Conservation (phyloP, 2,329 filamentous ascomycete species). For the Colletotrichum sp. region DNA sequence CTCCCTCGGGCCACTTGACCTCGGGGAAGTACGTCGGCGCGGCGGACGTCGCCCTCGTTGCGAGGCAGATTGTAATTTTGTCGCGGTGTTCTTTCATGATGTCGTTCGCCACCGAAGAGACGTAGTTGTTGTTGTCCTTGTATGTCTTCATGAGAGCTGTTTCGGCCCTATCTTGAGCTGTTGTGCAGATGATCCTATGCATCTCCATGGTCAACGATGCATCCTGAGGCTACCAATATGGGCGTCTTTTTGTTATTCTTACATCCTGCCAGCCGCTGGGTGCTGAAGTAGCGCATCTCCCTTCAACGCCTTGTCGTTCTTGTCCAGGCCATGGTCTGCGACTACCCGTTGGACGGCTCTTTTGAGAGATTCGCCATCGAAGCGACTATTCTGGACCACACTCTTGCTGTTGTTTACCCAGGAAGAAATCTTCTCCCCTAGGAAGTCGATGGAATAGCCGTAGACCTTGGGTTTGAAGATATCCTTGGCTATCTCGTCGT, state of each 20-base stretch:
- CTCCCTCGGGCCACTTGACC: not conserved
- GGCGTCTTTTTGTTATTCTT: not conserved
- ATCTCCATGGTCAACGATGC: not conserved
- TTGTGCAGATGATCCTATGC: not conserved
- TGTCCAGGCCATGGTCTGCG: not conserved
- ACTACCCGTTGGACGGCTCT: not conserved
- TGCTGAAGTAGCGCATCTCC: not conserved
- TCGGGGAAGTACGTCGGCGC: not conserved
- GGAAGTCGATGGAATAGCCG: not conserved
- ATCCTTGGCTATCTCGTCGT: not conserved
- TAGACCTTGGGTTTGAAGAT: not conserved
- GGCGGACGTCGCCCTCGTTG: not conserved
- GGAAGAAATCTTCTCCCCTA: not conserved
- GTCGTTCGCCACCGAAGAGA: not conserved
- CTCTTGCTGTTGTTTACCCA: not conserved
- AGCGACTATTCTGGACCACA: not conserved
- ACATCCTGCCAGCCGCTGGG: not conserved
- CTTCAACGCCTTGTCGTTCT: not conserved
- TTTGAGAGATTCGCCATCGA: not conserved
- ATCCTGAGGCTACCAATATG: not conserved
- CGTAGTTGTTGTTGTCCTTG: not conserved
- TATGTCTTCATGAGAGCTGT: not conserved
- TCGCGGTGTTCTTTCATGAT: not conserved
- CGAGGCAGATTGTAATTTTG: not conserved
- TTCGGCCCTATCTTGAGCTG: not conserved